Evolutionary conservation across 768 basidiomycete species (phyloP).

Genomic region (Porpolomopsis calyptriformis): DNA sequence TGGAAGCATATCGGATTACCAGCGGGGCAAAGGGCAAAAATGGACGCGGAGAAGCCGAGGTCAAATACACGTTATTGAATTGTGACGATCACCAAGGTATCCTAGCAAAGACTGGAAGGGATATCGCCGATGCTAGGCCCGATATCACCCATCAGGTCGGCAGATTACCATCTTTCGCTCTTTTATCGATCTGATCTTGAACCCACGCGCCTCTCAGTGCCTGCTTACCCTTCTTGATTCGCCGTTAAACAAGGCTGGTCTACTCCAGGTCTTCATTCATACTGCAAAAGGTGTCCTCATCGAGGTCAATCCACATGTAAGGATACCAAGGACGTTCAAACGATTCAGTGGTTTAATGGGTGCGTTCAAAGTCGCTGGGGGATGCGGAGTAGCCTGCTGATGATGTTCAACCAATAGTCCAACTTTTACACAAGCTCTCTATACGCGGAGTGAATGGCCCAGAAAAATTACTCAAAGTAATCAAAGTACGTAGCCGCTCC

Average conservation of each 20-base stretch:
- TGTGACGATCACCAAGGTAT: conserved; percentile 99
- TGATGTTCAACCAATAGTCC: conserved; percentile 43
- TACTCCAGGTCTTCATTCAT: conserved; percentile 96
- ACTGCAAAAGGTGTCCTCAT: conserved; percentile 94
- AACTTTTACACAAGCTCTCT: conserved; percentile 90
- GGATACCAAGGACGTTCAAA: conserved; percentile 97
- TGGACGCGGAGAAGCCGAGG: conserved; percentile 58
- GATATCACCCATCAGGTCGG: conserved; percentile 97
- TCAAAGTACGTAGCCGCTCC: conserved; percentile 54
- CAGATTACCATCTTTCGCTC: no score
- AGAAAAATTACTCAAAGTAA: conserved; percentile 93
- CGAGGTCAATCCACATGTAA: conserved; percentile 95
- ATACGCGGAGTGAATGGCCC: conserved; percentile 95
- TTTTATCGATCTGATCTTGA: no score
- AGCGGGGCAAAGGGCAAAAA: conserved; percentile 44
- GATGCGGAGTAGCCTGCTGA: background rate
- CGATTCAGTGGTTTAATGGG: conserved; percentile 98
- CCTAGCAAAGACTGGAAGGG: conserved; percentile 91
- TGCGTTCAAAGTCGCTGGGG: conserved; percentile 24
- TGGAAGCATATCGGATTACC: conserved; percentile 86
- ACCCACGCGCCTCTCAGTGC: conserved; percentile 48
- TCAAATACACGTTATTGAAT: conserved; percentile 93
- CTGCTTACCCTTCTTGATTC: conserved; percentile 93
- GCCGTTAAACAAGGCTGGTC: conserved; percentile 93
- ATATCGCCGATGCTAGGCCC: conserved; percentile 97